Conservation (phyloP, 495 filamentous ascomycete genomes). For the Podospora fimiseda region DNA sequence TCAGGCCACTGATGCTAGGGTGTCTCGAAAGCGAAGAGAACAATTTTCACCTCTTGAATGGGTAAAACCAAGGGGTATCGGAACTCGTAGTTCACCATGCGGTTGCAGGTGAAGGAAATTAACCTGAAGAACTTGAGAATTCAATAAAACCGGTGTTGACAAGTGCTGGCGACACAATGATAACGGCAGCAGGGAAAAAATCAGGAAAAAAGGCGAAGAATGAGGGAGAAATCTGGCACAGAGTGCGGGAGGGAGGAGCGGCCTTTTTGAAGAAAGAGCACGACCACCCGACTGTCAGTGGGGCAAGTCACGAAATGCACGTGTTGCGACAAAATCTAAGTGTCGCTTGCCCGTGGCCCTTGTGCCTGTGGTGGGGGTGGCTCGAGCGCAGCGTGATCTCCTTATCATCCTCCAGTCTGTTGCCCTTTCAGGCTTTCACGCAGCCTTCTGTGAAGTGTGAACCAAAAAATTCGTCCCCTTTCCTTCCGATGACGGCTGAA, state of each 20-base stretch:
- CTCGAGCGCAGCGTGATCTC: conserved; percentile 1
- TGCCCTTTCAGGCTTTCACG: too few species aligned
- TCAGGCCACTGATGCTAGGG: not conserved
- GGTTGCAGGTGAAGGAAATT: too few species aligned
- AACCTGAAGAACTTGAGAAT: too few species aligned
- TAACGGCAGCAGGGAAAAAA: not conserved
- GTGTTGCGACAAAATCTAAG: not conserved
- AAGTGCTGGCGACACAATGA: not conserved
- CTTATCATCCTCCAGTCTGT: not conserved
- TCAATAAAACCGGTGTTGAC: too few species aligned
- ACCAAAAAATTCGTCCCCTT: too few species aligned
- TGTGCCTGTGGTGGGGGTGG: conserved; percentile 3
- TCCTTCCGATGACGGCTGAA: too few species aligned
- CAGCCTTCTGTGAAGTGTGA: too few species aligned
- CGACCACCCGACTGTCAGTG: conserved; percentile 12
- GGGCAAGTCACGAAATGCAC: conserved; percentile 5
- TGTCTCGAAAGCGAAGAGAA: conserved; percentile 3
- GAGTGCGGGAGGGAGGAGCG: conserved; percentile 15
- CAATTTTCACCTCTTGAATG: not conserved
- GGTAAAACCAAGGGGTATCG: not conserved
- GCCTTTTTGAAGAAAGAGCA: conserved; percentile 27
- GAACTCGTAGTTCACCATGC: too few species aligned
- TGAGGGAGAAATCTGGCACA: conserved; percentile 10
- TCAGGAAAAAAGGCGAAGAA: conserved; percentile 1
- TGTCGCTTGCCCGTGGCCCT: not conserved